phyloP scores from a whole-genome alignment of 257 asterid genomes.

The Leptodermis oblonga region DNA sequence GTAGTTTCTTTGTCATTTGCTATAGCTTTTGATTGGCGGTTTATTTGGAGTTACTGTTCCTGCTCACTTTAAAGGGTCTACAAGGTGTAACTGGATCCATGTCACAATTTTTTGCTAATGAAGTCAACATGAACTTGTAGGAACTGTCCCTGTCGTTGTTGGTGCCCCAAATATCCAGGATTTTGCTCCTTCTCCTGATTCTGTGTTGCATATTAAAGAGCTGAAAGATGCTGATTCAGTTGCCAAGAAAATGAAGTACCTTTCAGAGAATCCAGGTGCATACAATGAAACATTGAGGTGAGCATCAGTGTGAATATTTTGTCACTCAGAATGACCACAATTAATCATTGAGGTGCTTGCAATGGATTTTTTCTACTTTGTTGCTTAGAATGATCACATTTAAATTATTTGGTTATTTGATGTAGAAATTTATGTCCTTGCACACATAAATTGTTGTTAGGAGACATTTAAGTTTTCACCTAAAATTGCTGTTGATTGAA shows the following conservation, averaged over 20 bases:
- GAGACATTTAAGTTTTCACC: background rate
- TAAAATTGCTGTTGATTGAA: background rate
- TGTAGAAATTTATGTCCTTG: background rate
- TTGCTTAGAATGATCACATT: background rate
- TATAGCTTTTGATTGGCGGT: background rate
- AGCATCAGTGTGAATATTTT: constrained; percentile 17
- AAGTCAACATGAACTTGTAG: constrained; percentile 31
- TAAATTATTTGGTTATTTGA: background rate
- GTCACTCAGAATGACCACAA: too few relatives aligned
- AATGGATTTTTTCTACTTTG: too few relatives aligned
- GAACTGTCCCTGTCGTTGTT: constrained; percentile 83
- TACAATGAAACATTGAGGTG: constrained; percentile 74
- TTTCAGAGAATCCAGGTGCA: constrained; percentile 66
- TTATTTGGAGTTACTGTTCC: background rate
- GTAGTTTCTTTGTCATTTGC: background rate
- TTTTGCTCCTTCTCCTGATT: constrained; percentile 71
- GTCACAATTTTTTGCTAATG: constrained; percentile 23
- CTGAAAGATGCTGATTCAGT: constrained; percentile 55
- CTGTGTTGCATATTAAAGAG: constrained; percentile 75
- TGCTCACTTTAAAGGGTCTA: background rate
- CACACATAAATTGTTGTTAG: background rate
- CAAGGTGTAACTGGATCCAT: background rate
- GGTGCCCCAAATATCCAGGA: constrained; percentile 97
- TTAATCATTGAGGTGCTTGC: too few relatives aligned
- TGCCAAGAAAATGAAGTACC: constrained; percentile 79